A percentile compares a stretch with the other conserved stretches of the same genome.
These are phyloP conservation scores for Talaromyces ruber DNA, from an alignment of 495 filamentous ascomycete genomes.

Conservation along the genomic window DNA sequence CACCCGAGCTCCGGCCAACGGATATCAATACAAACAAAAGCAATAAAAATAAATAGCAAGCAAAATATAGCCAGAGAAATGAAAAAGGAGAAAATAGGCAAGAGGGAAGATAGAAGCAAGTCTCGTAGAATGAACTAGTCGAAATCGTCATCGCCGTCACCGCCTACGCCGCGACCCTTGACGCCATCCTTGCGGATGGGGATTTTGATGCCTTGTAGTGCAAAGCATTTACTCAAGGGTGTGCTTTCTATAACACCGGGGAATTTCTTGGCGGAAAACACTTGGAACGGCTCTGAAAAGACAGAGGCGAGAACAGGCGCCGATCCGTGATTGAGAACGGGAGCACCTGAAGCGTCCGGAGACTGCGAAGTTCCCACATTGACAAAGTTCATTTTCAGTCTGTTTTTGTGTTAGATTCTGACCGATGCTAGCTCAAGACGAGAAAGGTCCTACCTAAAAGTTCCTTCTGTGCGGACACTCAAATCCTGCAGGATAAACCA, in stretches of 20 bases:
- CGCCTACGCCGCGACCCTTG: slow-evolving; percentile 51
- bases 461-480: slow-evolving; percentile 86
- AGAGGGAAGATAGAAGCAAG: neutral
- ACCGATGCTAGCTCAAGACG: no score
- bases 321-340: slow-evolving; percentile 63
- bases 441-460: slow-evolving; percentile 60
- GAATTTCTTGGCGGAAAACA: slow-evolving; percentile 96
- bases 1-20: neutral
- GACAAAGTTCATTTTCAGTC: slow-evolving; percentile 73
- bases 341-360: slow-evolving; percentile 25
- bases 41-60: neutral
- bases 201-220: slow-evolving; percentile 92
- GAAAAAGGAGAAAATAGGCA: neutral
- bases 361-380: slow-evolving; percentile 56
- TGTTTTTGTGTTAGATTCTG: slow-evolving; percentile 16
- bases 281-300: slow-evolving; percentile 86
- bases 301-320: slow-evolving; percentile 81
- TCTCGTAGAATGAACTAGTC: slow-evolving; percentile 5
- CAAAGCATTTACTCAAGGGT: slow-evolving; percentile 86
- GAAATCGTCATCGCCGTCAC: slow-evolving; percentile 53
- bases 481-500: slow-evolving; percentile 98
- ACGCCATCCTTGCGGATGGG: slow-evolving; percentile 83
- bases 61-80: neutral
- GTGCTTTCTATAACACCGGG: slow-evolving; percentile 95
- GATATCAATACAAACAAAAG: neutral